Evolutionary conservation across 305 asterid species (phyloP).

Genomic region (Fraxinus platypoda): DNA sequence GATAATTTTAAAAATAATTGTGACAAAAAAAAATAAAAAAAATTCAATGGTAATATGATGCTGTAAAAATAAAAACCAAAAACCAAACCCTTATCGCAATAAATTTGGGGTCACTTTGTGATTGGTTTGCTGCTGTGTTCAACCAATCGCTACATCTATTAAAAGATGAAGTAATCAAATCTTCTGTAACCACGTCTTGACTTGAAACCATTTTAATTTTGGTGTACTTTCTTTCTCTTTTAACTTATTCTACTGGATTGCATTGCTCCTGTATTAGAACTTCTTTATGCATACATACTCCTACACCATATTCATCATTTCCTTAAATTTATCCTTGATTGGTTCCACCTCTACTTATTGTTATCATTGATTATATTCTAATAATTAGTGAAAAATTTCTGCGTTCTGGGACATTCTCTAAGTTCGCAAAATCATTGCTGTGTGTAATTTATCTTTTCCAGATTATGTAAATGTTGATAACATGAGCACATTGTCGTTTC

Average conservation of each 20-base stretch:
- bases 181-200: neutral
- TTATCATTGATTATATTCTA: neutral
- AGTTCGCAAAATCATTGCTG: neutral
- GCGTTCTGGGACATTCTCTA: neutral
- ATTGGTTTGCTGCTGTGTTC: neutral
- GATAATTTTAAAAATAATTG: neutral
- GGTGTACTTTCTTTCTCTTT: neutral
- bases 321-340: neutral
- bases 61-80: neutral
- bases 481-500: neutral
- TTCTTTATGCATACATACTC: neutral
- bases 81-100: neutral
- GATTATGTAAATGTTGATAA: neutral
- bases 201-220: neutral
- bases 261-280: neutral
- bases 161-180: neutral
- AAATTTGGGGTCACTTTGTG: neutral
- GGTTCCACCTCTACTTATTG: neutral
- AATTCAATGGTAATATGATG: neutral
- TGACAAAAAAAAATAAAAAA: neutral
- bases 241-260: neutral
- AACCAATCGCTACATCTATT: neutral
- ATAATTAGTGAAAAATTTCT: neutral
- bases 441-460: neutral
- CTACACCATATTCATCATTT: neutral